A percentile compares a stretch with the other conserved stretches of the same genome.
phyloP scores from a whole-genome alignment of 768 basidiomycete species.

The Suillus decipiens region DNA sequence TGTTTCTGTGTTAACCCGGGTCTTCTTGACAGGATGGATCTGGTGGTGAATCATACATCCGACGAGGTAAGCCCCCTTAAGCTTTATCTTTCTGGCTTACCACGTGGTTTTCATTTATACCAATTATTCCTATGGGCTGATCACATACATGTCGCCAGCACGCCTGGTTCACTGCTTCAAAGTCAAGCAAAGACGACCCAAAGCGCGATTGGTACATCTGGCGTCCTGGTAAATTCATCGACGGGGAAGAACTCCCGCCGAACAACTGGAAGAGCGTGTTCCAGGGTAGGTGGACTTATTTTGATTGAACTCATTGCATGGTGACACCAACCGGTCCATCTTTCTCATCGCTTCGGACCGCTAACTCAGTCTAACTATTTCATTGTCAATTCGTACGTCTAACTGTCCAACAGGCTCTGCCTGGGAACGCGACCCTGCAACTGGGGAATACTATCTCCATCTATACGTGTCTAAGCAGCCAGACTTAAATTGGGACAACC shows the following conservation, averaged over 20 bases:
- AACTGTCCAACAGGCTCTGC: slow-evolving; percentile 49
- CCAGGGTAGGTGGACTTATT: slow-evolving; percentile 45
- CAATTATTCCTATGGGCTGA: slow-evolving; percentile 9
- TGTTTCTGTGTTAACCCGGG: slow-evolving; percentile 13
- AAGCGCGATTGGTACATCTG: slow-evolving; percentile 82
- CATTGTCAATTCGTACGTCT: neutral
- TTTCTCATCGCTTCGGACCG: neutral
- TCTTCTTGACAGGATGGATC: slow-evolving; percentile 58
- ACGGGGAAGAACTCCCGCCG: slow-evolving; percentile 59
- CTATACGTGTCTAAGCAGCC: slow-evolving; percentile 68
- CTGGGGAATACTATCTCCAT: slow-evolving; percentile 74
- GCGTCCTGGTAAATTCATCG: slow-evolving; percentile 57
- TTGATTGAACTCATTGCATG: slow-evolving; percentile 1
- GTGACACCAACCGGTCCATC: no score
- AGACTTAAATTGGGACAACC: slow-evolving; percentile 79
- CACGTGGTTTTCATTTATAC: slow-evolving; percentile 10
- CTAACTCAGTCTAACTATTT: neutral
- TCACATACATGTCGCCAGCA: slow-evolving; percentile 43
- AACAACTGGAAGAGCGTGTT: slow-evolving; percentile 76
- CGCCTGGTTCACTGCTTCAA: slow-evolving; percentile 68
- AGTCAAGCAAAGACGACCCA: slow-evolving; percentile 47
- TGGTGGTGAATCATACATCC: slow-evolving; percentile 76
- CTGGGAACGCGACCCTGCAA: slow-evolving; percentile 68
- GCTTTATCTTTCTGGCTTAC: slow-evolving; percentile 1
- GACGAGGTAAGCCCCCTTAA: slow-evolving; percentile 47